Conservation (phyloP, 164 flowering plant genomes). For the Nymphaea thermarum region DNA sequence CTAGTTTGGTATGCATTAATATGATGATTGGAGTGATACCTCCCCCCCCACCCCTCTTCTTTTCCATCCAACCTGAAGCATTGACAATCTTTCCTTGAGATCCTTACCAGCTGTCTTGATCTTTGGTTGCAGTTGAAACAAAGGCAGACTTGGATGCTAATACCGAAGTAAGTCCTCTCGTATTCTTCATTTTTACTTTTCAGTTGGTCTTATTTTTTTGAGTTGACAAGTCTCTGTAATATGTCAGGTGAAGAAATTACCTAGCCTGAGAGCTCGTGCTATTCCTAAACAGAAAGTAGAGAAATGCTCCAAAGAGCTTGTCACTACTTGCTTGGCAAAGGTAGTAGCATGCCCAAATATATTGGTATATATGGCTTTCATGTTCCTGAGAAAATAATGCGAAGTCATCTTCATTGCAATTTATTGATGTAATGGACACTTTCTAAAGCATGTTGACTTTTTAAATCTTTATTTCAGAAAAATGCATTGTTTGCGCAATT, state of each 20-base stretch:
- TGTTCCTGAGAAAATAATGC: background rate
- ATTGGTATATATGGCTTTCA: background rate
- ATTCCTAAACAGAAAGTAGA: background rate
- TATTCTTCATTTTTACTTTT: background rate
- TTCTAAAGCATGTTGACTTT: background rate
- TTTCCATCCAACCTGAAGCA: too few relatives aligned
- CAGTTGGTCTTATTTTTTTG: background rate
- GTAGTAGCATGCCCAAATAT: background rate
- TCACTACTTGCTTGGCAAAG: background rate
- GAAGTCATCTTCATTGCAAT: background rate
- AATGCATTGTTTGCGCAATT: background rate
- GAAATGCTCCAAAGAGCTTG: background rate
- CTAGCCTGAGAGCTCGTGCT: background rate
- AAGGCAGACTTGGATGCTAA: slow-evolving; percentile 20
- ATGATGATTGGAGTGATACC: too few relatives aligned
- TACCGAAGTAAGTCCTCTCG: slow-evolving; percentile 25
- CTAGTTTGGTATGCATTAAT: too few relatives aligned
- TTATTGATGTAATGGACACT: background rate
- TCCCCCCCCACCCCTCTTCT: too few relatives aligned
- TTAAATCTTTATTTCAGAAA: slow-evolving; percentile 5
- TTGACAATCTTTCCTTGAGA: background rate
- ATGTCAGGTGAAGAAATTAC: background rate
- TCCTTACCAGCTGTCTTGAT: background rate
- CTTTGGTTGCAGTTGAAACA: slow-evolving; percentile 25
- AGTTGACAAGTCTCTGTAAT: background rate